phyloP scores from a whole-genome alignment of 331 rosid genomes.

The Rhamnella rubrinervis region DNA sequence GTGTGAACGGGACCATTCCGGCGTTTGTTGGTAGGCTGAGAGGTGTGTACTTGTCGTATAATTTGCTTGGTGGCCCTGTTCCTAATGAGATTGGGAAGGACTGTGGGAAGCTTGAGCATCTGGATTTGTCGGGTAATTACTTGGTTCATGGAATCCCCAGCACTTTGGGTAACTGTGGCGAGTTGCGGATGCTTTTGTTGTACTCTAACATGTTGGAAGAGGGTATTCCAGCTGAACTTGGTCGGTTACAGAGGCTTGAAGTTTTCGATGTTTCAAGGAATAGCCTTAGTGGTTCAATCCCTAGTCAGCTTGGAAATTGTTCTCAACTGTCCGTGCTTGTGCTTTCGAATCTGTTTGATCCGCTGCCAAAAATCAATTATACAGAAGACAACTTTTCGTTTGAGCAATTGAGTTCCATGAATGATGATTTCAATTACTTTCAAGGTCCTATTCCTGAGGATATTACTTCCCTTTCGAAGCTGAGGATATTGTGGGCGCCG shows the following conservation, averaged over 20 bases:
- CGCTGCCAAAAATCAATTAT: conserved; percentile 33
- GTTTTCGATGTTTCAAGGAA: conserved; percentile 86
- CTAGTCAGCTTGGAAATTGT: conserved; percentile 71
- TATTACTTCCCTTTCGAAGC: conserved; percentile 59
- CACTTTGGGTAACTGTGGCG: conserved; percentile 69
- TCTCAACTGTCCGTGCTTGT: conserved; percentile 60
- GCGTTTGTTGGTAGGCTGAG: conserved; percentile 56
- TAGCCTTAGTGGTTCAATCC: conserved; percentile 64
- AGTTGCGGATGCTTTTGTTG: conserved; percentile 58
- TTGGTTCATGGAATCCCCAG: conserved; percentile 51
- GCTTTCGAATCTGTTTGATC: conserved; percentile 66
- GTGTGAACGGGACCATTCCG: conserved; percentile 70
- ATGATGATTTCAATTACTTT: conserved; percentile 67
- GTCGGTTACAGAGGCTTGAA: conserved; percentile 56
- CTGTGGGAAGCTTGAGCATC: conserved; percentile 76
- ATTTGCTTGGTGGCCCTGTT: conserved; percentile 53
- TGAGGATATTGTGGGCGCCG: conserved; percentile 84
- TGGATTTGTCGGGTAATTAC: conserved; percentile 74
- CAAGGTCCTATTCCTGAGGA: conserved; percentile 67
- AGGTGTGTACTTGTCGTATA: conserved; percentile 62
- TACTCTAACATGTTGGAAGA: conserved; percentile 76
- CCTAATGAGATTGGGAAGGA: conserved; percentile 63
- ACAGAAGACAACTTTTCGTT: conserved; percentile 25
- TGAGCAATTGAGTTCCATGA: conserved; percentile 33
- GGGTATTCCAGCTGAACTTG: conserved; percentile 63